These are phyloP conservation scores for Erodium moschatum DNA, from an alignment of 441 rosid species.

Conservation along the genomic window DNA sequence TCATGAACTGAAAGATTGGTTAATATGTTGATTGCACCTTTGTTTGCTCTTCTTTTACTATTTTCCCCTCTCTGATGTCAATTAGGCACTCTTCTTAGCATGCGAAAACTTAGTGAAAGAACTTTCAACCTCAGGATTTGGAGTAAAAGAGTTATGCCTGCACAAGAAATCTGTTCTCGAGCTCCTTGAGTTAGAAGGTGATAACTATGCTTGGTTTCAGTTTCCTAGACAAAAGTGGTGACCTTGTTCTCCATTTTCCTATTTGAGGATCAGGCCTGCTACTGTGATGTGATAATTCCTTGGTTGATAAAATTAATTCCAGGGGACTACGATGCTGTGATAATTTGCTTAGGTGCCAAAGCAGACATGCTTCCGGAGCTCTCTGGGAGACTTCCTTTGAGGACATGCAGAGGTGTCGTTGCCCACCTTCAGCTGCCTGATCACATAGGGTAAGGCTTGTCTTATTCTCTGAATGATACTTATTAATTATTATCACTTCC, in stretches of 20 bases:
- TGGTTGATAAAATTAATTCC: conserved; percentile 3
- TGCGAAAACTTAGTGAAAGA: conserved; percentile 53
- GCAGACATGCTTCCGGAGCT: conserved; percentile 57
- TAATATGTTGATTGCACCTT: conserved; percentile 9
- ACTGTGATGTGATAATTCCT: neutral
- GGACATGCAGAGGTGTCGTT: conserved; percentile 83
- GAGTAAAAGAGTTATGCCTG: conserved; percentile 40
- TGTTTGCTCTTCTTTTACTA: neutral
- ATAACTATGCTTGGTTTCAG: neutral
- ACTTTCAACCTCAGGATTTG: conserved; percentile 29
- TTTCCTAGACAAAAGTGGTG: neutral
- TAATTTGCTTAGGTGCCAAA: conserved; percentile 80
- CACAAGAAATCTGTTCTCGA: conserved; percentile 42
- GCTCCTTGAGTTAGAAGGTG: conserved; percentile 67
- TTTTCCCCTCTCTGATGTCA: conserved; percentile 18
- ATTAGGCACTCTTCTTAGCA: conserved; percentile 73
- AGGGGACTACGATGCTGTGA: conserved; percentile 72
- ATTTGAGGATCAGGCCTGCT: neutral
- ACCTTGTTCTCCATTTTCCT: conserved; percentile 1
- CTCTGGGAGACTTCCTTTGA: conserved; percentile 72
- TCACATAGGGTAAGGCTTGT: conserved; percentile 32
- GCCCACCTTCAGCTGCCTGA: conserved; percentile 55
- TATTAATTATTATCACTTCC: neutral
- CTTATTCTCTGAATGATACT: conserved; percentile 2
- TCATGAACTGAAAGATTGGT: conserved; percentile 5